A percentile compares a stretch with the other conserved stretches of the same genome.
Evolutionary conservation across 2,329 filamentous ascomycete genomes (phyloP).

Genomic region (Niveomyces coronatus): DNA sequence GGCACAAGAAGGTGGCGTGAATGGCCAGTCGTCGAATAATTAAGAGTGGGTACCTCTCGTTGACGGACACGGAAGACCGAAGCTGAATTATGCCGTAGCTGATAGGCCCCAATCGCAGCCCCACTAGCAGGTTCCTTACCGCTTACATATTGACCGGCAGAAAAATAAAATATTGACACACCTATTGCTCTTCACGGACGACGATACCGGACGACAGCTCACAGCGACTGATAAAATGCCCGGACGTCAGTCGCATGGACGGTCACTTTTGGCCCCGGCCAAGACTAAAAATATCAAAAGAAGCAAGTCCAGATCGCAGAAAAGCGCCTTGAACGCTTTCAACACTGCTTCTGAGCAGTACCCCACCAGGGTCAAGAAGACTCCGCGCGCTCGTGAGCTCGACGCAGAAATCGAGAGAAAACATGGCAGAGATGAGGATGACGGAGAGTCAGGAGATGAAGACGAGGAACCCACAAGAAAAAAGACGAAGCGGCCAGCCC

Average conservation of each 20-base stretch:
- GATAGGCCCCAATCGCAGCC: slow-evolving; percentile 22
- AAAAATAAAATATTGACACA: slow-evolving; percentile 15
- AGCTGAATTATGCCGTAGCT: slow-evolving; percentile 9
- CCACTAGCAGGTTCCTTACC: slow-evolving; percentile 18
- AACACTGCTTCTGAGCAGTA: slow-evolving; percentile 45
- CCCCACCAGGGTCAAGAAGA: slow-evolving; percentile 35
- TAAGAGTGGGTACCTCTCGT: slow-evolving; percentile 14
- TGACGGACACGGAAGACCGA: too few relatives aligned
- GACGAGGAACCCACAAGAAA: slow-evolving; percentile 42
- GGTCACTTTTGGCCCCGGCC: slow-evolving; percentile 34
- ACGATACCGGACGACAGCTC: too few relatives aligned
- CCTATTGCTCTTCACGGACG: slow-evolving; percentile 1
- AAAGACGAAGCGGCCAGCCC: slow-evolving; percentile 30
- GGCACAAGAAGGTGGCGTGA: too few relatives aligned
- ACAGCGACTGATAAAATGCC: slow-evolving; percentile 32
- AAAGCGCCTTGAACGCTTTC: slow-evolving; percentile 46
- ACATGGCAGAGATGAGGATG: slow-evolving; percentile 33
- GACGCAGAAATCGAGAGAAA: slow-evolving; percentile 37
- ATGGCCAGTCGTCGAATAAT: too few relatives aligned
- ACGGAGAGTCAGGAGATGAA: slow-evolving; percentile 43
- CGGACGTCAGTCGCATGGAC: slow-evolving; percentile 48
- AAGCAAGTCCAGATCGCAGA: slow-evolving; percentile 38
- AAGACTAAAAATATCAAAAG: slow-evolving; percentile 28
- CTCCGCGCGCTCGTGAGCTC: slow-evolving; percentile 40
- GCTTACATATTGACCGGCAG: slow-evolving; percentile 23